phyloP scores from a whole-genome alignment of 2,329 filamentous ascomycete species.

The Metarhizium anisopliae region DNA sequence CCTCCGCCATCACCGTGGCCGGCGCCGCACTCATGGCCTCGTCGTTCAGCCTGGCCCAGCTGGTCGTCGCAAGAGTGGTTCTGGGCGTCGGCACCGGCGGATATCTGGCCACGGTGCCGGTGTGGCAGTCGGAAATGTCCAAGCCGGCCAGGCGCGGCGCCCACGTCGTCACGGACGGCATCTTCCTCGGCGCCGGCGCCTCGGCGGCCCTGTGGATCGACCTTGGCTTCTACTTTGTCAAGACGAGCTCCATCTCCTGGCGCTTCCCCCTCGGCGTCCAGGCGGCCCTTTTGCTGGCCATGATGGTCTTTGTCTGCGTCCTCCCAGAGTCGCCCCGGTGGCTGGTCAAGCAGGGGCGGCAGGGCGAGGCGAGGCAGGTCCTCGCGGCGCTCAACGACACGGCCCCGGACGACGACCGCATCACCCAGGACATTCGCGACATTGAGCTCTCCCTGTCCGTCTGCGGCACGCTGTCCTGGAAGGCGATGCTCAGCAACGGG shows the following conservation, averaged over 20 bases:
- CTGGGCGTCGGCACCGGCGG: constrained; percentile 45
- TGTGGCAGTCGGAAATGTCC: constrained; percentile 42
- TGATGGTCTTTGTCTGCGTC: constrained; percentile 27
- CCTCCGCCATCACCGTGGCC: constrained; percentile 39
- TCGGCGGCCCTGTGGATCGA: constrained; percentile 36
- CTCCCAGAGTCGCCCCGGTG: constrained; percentile 29
- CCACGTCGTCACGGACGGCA: constrained; percentile 36
- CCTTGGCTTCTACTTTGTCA: constrained; percentile 27
- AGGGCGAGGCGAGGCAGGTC: constrained; percentile 38
- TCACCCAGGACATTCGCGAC: constrained; percentile 6
- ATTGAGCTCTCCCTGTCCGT: constrained; percentile 9
- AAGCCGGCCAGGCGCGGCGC: constrained; percentile 43
- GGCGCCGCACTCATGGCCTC: constrained; percentile 47
- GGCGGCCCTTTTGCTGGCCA: constrained; percentile 36
- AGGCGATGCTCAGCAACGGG: constrained; percentile 8
- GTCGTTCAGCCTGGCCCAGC: constrained; percentile 29
- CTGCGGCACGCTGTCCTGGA: constrained; percentile 10
- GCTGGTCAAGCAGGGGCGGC: constrained; percentile 24
- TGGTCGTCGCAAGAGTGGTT: constrained; percentile 36
- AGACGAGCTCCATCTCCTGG: constrained; percentile 22
- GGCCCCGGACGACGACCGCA: constrained; percentile 2
- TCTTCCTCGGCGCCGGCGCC: constrained; percentile 23
- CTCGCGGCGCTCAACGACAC: constrained; percentile 26
- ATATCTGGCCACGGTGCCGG: constrained; percentile 41
- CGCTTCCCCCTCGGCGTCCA: constrained; percentile 40